Evolutionary conservation across 1,284 basidiomycete genomes (phyloP).

Genomic region (Mycena citricolor): DNA sequence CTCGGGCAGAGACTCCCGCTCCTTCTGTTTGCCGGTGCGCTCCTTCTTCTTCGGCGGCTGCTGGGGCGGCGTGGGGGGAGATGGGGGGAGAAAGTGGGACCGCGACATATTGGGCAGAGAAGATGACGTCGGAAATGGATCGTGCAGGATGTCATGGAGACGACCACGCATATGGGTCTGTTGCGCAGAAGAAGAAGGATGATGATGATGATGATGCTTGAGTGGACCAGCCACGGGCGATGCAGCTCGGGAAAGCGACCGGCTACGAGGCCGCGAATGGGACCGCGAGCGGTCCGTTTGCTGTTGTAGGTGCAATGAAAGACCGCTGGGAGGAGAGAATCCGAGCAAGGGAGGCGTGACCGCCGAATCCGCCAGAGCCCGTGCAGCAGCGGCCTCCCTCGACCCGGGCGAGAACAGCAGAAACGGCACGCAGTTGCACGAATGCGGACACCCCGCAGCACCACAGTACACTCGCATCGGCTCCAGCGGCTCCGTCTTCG

Average conservation of each 20-base stretch:
- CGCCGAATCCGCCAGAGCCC: background rate
- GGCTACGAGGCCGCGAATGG: too few relatives aligned
- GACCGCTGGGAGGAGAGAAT: constrained; percentile 9
- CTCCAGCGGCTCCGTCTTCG: constrained; percentile 3
- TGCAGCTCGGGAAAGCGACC: constrained; percentile 18
- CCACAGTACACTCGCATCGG: constrained; percentile 13
- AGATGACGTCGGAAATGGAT: constrained; percentile 31
- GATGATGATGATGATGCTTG: too few relatives aligned
- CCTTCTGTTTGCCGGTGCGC: background rate
- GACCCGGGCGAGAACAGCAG: constrained; percentile 21
- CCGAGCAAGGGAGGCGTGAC: too few relatives aligned
- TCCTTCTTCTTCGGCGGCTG: background rate
- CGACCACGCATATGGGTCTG: constrained; percentile 30
- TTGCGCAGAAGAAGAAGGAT: too few relatives aligned
- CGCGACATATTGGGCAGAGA: constrained; percentile 37
- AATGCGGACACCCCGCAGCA: constrained; percentile 22
- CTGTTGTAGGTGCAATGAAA: constrained; percentile 12
- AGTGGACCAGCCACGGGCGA: too few relatives aligned
- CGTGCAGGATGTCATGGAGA: constrained; percentile 37
- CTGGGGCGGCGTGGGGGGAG: background rate
- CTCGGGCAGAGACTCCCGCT: too few relatives aligned
- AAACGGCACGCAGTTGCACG: constrained; percentile 21
- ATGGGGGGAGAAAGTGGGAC: constrained; percentile 30
- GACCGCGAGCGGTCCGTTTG: too few relatives aligned
- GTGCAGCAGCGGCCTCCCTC: constrained; percentile 15